Evolutionary conservation across 1,284 basidiomycete species (phyloP).

Genomic region (Marasmius sp.): DNA sequence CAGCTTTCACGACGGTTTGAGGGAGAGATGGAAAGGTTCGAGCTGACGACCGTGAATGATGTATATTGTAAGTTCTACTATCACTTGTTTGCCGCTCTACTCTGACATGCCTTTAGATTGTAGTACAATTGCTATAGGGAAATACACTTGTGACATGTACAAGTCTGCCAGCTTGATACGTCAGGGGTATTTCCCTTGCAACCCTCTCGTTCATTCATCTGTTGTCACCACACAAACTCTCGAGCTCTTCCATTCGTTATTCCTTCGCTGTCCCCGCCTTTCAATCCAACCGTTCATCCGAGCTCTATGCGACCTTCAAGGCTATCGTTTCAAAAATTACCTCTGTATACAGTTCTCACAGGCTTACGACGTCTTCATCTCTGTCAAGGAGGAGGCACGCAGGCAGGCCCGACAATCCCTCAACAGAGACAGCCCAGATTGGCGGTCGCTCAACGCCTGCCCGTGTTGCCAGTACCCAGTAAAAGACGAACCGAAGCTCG

Average conservation of each 20-base stretch:
- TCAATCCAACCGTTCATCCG: slow-evolving; percentile 14
- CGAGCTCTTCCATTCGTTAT: slow-evolving; percentile 4
- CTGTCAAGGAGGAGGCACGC: slow-evolving; percentile 16
- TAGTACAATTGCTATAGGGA: not conserved
- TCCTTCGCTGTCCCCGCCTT: slow-evolving; percentile 4
- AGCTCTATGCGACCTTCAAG: slow-evolving; percentile 4
- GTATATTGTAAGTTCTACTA: not conserved
- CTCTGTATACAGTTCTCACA: slow-evolving; percentile 23
- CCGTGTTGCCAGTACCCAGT: slow-evolving; percentile 26
- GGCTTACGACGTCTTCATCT: slow-evolving; percentile 30
- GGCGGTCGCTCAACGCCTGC: slow-evolving; percentile 28
- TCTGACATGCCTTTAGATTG: not conserved
- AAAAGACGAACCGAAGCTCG: slow-evolving; percentile 17
- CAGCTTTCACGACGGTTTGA: not conserved
- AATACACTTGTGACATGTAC: not conserved
- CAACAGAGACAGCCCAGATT: slow-evolving; percentile 19
- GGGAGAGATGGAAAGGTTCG: not conserved
- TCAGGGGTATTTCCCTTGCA: slow-evolving; percentile 3
- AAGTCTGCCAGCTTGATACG: not conserved
- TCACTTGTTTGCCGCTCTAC: not conserved
- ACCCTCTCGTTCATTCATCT: not conserved
- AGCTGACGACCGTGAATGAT: not conserved
- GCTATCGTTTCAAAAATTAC: slow-evolving; percentile 9
- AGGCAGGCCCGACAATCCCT: slow-evolving; percentile 18
- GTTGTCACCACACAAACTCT: slow-evolving; percentile 2